Base-by-base conservation (phyloP, 768 basidiomycete species). In the Suillus cothurnatus region DNA sequence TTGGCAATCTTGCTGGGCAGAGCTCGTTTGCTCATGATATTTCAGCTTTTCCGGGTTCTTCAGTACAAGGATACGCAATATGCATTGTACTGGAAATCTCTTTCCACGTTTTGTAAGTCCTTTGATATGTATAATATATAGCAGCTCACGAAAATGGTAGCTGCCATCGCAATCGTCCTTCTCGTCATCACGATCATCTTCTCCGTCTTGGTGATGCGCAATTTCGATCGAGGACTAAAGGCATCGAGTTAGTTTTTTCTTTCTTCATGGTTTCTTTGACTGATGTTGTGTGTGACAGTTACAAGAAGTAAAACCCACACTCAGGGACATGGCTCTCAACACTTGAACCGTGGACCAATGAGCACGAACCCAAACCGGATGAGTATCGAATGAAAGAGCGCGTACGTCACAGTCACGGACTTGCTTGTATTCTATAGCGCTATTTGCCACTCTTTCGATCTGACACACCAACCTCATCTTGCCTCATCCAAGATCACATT, bases 141-240 rank as follows among this genome's bases (percentile, higher is more conserved):
- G 32, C 38, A 4, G 21, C 28, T 47, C 63, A 67, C 41, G 47
- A 55, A 50, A 63, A 31, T 70, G 68, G 45, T 68, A 95, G 94
- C 95, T 64, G 87, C 91, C 11, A 86, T 97, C 66, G 89, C 94
- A 31, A 89, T 97, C 55, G 75, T 88, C n/a, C 85, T 95, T 26
- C 81, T 98, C 26, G 72, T 94, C 31, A 78, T 86, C 52, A 97
- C 97, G n/a, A 88, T 92, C 71, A 77, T 89, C 14, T 90, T 88
- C 72, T 86, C 90, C 3, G 78, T 86, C 65, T 81, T 97, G 64
- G 90, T 97, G 66, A 86, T 92, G 83, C 82, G 83, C 67, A 95
- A 95, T 78, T 99, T 98, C 74, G 94, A 91, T 45, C 86, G 87
- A 62, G 97, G 97, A 28, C 81, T 99, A 66, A 97, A 96, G 78